phyloP scores from a whole-genome alignment of 2,329 filamentous ascomycete genomes.

The Pyricularia grisea region DNA sequence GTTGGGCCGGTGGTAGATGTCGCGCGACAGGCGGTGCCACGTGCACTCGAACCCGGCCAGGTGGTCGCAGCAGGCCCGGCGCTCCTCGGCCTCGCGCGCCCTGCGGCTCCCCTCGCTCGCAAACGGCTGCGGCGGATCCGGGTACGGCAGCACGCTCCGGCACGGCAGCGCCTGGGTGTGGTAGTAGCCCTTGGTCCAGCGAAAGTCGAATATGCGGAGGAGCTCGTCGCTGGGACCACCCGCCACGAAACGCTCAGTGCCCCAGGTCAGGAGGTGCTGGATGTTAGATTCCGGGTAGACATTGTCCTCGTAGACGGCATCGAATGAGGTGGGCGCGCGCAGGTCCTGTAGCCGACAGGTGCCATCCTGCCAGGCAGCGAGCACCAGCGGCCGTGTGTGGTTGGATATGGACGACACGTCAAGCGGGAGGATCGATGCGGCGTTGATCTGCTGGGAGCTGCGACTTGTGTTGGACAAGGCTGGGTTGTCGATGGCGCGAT shows the following conservation, averaged over 20 bases:
- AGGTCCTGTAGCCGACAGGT: conserved; percentile 38
- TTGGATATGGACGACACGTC: conserved; percentile 1
- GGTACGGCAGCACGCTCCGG: conserved; percentile 24
- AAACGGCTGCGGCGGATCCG: conserved; percentile 21
- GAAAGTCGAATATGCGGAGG: conserved; percentile 45
- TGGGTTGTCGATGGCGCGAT: not conserved
- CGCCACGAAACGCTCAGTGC: conserved; percentile 39
- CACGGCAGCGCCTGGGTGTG: conserved; percentile 40
- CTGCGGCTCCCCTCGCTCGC: conserved; percentile 11
- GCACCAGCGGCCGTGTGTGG: conserved; percentile 22
- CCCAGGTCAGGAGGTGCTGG: conserved; percentile 39
- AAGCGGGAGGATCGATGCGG: not conserved
- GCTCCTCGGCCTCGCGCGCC: conserved; percentile 4
- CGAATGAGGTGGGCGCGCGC: conserved; percentile 34
- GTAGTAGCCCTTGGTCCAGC: conserved; percentile 36
- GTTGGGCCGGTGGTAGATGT: conserved; percentile 38
- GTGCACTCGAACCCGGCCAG: conserved; percentile 24
- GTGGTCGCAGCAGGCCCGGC: conserved; percentile 23
- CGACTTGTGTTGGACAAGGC: not conserved
- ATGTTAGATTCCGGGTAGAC: conserved; percentile 36
- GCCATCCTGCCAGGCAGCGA: conserved; percentile 45
- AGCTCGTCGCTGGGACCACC: conserved; percentile 33
- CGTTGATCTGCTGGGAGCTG: conserved; percentile 14
- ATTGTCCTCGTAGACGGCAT: conserved; percentile 42
- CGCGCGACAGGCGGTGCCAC: conserved; percentile 36